Evolutionary conservation across 2,329 filamentous ascomycete genomes (phyloP), one percentile per base, ranked within the genome.

Genomic region (Allantophomopsis cytisporea): DNA sequence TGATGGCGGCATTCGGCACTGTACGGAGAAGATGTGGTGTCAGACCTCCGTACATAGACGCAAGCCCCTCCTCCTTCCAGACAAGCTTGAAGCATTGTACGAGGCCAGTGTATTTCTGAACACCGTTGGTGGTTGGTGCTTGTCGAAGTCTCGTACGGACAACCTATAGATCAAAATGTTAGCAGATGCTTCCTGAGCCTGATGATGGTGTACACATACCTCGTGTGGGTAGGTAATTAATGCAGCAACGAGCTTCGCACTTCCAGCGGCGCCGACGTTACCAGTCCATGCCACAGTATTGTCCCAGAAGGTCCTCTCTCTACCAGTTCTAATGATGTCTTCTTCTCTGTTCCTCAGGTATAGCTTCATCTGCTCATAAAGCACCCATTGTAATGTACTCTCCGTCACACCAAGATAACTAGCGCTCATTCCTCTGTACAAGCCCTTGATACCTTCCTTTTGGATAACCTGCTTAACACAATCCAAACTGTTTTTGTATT

Each of bases 341-440:
- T 68, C 69, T 57, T 83, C 80, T 43, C 86, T 67, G 35, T 64
- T 62, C 35, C 71, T 73, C 28, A 95, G 64, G n/a, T 68, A 67
- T 17, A 73, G 66, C 69, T 95, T 96, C 68, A 93, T 78, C 59
- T 88, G 82, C 63, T 96, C 88, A 60, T 95, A 96, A 50, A 95
- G 63, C 53, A 94, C 80, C 87, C 87, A 94, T 58, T 96, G 88
- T 52, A 94, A 60, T 5, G 88, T 91, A 47, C 80, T 88, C 65
- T 95, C 89, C 2, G 82, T 81, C 15, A 94, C 86, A 17, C 89
- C 88, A 1, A 96, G 67, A 55, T 95, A 96, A 54, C 83, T 91
- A 28, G 88, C 88, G 48, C 81, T 91, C 62, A 96, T 73, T 38
- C 88, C 88, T 54, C 87, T 83, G 63, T 95, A 96, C 43, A 96